Evolutionary conservation across 1,284 basidiomycete species (phyloP).

Genomic region (Trichosporon ovoides): DNA sequence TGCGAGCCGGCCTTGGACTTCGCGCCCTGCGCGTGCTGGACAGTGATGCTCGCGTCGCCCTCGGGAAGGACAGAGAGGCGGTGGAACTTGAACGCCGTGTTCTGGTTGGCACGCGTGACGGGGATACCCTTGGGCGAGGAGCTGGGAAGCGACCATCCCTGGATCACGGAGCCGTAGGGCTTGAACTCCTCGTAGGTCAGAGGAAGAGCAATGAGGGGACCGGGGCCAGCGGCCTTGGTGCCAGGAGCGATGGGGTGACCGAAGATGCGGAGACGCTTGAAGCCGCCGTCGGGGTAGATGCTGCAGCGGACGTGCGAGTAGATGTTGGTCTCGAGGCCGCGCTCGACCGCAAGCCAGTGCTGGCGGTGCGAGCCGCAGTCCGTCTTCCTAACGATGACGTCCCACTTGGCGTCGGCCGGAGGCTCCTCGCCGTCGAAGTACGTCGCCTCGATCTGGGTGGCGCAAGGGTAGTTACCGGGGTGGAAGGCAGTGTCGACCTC

Average conservation of each 20-base stretch:
- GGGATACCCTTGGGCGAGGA: conserved; percentile 56
- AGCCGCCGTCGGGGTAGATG: conserved; percentile 90
- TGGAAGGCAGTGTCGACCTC: conserved; percentile 95
- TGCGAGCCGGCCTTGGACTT: background rate
- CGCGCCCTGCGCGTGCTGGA: conserved; percentile 35
- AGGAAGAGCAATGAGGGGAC: conserved; percentile 56
- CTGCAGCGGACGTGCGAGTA: conserved; percentile 84
- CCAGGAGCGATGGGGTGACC: conserved; percentile 55
- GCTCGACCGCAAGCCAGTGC: conserved; percentile 78
- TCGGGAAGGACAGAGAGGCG: conserved; percentile 65
- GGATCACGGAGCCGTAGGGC: conserved; percentile 79
- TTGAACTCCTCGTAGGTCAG: conserved; percentile 77
- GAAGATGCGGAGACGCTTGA: conserved; percentile 82
- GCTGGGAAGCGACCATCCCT: conserved; percentile 55
- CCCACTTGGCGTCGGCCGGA: conserved; percentile 59
- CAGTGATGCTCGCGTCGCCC: conserved; percentile 52
- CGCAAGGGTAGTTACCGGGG: conserved; percentile 93
- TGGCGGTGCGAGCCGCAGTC: conserved; percentile 85
- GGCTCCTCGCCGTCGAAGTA: conserved; percentile 29
- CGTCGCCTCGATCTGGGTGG: conserved; percentile 29
- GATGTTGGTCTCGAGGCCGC: conserved; percentile 53
- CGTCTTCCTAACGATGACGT: conserved; percentile 64
- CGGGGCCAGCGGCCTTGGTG: conserved; percentile 10
- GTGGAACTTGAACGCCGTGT: conserved; percentile 84
- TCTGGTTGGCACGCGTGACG: conserved; percentile 63